Evolutionary conservation across 805 yeast species (phyloP), one percentile per base, ranked within the genome.

Genomic region (Zygosaccharomyces pseudorouxii): DNA sequence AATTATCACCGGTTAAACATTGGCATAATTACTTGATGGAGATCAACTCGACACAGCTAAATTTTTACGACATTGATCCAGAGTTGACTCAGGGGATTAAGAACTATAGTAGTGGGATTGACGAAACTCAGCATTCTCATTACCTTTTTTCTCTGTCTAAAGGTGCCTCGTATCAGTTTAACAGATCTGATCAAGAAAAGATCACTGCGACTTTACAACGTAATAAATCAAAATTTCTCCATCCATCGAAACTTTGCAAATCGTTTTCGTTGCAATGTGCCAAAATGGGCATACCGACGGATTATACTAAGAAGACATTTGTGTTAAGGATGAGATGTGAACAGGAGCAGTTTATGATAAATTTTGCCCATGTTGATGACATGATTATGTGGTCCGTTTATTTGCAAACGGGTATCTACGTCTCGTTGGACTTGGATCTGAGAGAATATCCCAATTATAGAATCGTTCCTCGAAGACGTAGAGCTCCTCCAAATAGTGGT

Each of bases 231-330:
- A 60, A 60, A 18, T 60, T 64, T 31, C 48, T 75, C n/a, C 54
- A 64, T 7, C 55, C 65, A 16, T 51, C 57, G 7, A 74, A 65
- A 43, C 62, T 85, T 27, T 56, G 77, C n/a, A 74, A 82, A 53
- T 78, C 89, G 0, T 90, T 80, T 65, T 81, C 96, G 1, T 72
- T 92, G 33, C 98, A 93, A 66, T 82, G 83, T 67, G 90, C 93
- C 10, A 81, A 76, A 57, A 69, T 87, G 39, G 99, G 99, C 0
- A 71, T 89, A 11, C 97, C 98, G 0, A 73, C 80, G 1, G 99
- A 92, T 67, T 89, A 89, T 66, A 77, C 76, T 49, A 88, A 89
- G 64, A 78, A 77, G 54, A 74, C 78, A 14, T 77, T 81, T 60
- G 87, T 84, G 4, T 65, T 89, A 35, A 71, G 99, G 43, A 56